Base-by-base conservation (phyloP, 139 green algal genomes). In the Trebouxia sp. region DNA sequence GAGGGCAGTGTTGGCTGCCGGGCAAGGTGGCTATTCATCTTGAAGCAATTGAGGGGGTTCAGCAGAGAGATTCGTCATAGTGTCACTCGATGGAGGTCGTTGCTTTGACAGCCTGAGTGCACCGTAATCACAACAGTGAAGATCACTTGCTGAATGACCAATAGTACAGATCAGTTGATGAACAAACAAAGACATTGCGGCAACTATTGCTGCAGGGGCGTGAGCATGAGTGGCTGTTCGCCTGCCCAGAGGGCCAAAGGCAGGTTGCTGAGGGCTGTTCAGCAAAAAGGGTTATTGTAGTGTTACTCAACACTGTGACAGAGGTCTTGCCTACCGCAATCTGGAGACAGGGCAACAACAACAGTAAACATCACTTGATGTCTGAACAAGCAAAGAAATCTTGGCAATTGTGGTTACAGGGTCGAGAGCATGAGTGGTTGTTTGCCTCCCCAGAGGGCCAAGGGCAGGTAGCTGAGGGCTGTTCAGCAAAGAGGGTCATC, bases 161-260 rank as follows among this genome's bases (percentile, higher is more conserved):
- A n/a, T n/a, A n/a, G n/a, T n/a, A n/a, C n/a, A n/a, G n/a, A n/a
- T n/a, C n/a, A n/a, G 50, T 58, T 22, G 26, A 58, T 58, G 50
- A 10, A 28, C 50, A 58, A 58, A 17, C 2, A 58, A 1, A 10
- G 50, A 9, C 2, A 58, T 6, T 58, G 50, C 22, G 50, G 3
- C 4, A n/a, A n/a, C n/a, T n/a, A n/a, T n/a, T n/a, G n/a, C n/a
- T 81, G 81, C 50, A 88, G 83, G 88, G 88, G 3, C 47, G 87
- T 35, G 87, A 92, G 65, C 84, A 86, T 55, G 88, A 92, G 45
- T 92, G 86, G 86, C 42, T 92, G 38, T 92, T 91, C 69, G 55
- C 81, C 22, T 75, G 50, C 28, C 72, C 76, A 51, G 86, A 89
- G 39, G 88, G 88, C 15, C 86, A 88, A 58, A 74, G 41, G 79